Conservation (phyloP, 2,329 filamentous ascomycete genomes). For the Aspergillus texensis region DNA sequence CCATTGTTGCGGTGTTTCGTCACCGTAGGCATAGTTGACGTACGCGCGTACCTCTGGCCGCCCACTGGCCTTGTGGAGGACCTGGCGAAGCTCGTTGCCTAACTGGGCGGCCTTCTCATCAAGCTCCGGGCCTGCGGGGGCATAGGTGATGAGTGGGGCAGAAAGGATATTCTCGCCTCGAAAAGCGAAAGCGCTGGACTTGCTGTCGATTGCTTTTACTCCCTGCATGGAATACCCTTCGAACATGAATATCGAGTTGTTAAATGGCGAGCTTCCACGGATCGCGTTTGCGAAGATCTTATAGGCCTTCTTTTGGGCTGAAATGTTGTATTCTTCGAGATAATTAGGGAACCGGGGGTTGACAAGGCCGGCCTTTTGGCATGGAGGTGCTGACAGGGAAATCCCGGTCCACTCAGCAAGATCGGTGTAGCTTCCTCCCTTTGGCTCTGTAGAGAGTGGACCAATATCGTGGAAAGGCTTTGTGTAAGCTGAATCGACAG, state of each 20-base stretch:
- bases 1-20: slow-evolving; percentile 28
- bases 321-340: slow-evolving; percentile 43
- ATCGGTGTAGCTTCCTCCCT: slow-evolving; percentile 49
- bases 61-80: slow-evolving; percentile 26
- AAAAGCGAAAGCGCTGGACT: slow-evolving; percentile 51
- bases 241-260: slow-evolving; percentile 56
- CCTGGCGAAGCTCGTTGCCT: slow-evolving; percentile 35
- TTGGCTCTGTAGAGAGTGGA: slow-evolving; percentile 37
- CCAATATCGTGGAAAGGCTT: slow-evolving; percentile 49
- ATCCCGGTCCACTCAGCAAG: slow-evolving; percentile 50
- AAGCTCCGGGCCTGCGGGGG: slow-evolving; percentile 24
- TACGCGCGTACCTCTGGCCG: slow-evolving; percentile 28
- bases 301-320: slow-evolving; percentile 41
- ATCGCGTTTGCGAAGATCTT: slow-evolving; percentile 40
- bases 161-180: slow-evolving; percentile 49
- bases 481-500: slow-evolving; percentile 46
- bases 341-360: slow-evolving; percentile 52
- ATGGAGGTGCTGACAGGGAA: slow-evolving; percentile 38
- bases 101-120: slow-evolving; percentile 28
- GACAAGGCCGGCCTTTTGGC: slow-evolving; percentile 46
- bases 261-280: slow-evolving; percentile 34
- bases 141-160: slow-evolving; percentile 35
- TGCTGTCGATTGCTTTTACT: slow-evolving; percentile 41
- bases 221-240: slow-evolving; percentile 57
- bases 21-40: slow-evolving; percentile 36